Base-by-base conservation (phyloP, 1,284 basidiomycete species). In the Apiotrichum porosum region DNA sequence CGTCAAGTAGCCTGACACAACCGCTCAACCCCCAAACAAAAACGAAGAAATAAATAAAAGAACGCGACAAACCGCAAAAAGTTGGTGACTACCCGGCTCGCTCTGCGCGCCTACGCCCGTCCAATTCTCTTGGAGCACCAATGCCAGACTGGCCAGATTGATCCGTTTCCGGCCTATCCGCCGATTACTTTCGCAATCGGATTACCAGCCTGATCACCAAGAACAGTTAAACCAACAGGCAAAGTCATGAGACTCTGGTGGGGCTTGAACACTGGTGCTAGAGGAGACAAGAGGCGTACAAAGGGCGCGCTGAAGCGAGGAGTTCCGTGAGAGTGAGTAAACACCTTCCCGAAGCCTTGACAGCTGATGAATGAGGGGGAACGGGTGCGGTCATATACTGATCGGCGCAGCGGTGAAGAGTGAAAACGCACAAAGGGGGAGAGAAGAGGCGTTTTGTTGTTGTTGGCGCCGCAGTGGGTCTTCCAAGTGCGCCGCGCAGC, bases 141-240 rank as follows among this genome's bases (percentile, higher is more conserved):
- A 68, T 63, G 68, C 62, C 65, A 69, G 56, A 57, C 49, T 55
- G 65, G 64, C 57, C 65, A 58, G 63, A 62, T 56, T 69, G 68
- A 66, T 69, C 68, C 66, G 66, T 69, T 66, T 51, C 68, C 66
- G 66, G 68, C 68, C 66, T 69, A 55, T 60, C 65, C 42, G 51
- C 26, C 12, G 26, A 6, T 6, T 28, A 12, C n/a, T n/a, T n/a
- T 31, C 42, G 39, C 47, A 37, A 44, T 24, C 51, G 49, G 31
- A 8, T 44, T 42, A 64, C 64, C 63, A 56, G 58, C 56, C 54
- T 68, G 65, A 67, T 69, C 52, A 68, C 68, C 68, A 62, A 68
- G 59, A 43, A 49, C 48, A n/a, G 45, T 14, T 12, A 32, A 49
- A 56, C 58, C 60, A 62, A 57, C 13, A 40, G 26, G 35, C 55